These are phyloP conservation scores for Musa itinerans DNA, from an alignment of 176 grass and related monocot genomes.

Conservation along the genomic window DNA sequence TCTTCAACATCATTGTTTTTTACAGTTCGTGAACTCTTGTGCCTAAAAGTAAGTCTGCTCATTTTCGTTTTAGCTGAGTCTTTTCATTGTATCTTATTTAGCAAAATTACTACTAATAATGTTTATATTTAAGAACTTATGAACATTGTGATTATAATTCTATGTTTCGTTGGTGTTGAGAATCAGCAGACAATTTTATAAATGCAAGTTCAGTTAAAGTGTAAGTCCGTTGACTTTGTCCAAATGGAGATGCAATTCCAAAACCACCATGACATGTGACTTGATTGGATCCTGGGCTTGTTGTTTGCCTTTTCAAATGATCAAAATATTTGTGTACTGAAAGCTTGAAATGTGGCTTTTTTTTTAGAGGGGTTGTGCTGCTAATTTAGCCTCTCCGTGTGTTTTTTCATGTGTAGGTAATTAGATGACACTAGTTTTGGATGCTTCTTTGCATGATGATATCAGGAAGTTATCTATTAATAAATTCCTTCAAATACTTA, in stretches of 20 bases:
- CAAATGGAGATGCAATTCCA: neutral
- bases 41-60: slow-evolving; percentile 49
- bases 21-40: slow-evolving; percentile 46
- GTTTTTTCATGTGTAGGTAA: too few relatives aligned
- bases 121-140: neutral
- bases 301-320: too few relatives aligned
- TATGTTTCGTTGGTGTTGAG: neutral
- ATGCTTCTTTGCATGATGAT: too few relatives aligned
- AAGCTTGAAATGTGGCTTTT: too few relatives aligned
- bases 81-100: neutral
- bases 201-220: neutral
- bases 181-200: neutral
- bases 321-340: too few relatives aligned
- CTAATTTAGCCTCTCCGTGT: too few relatives aligned
- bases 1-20: slow-evolving; percentile 31
- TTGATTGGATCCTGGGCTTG: too few relatives aligned
- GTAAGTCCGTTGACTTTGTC: neutral
- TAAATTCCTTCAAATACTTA: too few relatives aligned
- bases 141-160: neutral
- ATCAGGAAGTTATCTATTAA: too few relatives aligned
- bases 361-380: too few relatives aligned
- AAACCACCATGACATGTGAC: too few relatives aligned
- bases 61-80: neutral
- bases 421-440: too few relatives aligned
- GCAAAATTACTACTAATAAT: neutral